These are phyloP conservation scores for Pestalotiopsis sp. DNA, from an alignment of 2,329 filamentous ascomycete genomes.

Conservation along the genomic window DNA sequence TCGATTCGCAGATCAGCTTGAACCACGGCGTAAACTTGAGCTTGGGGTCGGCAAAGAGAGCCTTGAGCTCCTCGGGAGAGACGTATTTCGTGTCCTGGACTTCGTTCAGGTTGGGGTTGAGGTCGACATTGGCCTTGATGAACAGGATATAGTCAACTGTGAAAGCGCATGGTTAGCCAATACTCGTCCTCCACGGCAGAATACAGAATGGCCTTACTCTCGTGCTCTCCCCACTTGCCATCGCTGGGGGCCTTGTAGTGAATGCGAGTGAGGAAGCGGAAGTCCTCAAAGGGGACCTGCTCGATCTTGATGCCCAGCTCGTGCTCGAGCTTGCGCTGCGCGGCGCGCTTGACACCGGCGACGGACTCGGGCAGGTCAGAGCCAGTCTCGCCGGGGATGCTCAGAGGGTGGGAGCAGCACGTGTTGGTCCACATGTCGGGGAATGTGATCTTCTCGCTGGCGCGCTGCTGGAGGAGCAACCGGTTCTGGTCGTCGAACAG, in stretches of 20 bases:
- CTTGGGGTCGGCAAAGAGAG: conserved; percentile 78
- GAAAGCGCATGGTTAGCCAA: background rate
- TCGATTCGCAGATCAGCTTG: conserved; percentile 96
- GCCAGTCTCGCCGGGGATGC: conserved; percentile 89
- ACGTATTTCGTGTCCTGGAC: conserved; percentile 85
- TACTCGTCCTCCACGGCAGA: background rate
- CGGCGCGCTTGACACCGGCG: conserved; percentile 85
- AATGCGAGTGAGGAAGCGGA: conserved; percentile 92
- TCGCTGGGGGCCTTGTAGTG: conserved; percentile 98
- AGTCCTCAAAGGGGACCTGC: conserved; percentile 89
- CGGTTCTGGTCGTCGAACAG: conserved; percentile 94
- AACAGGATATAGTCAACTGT: conserved; percentile 98
- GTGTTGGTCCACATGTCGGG: conserved; percentile 99
- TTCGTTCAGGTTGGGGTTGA: conserved; percentile 84
- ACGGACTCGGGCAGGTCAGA: conserved; percentile 78
- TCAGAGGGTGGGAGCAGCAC: conserved; percentile 96
- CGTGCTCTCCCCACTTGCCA: conserved; percentile 98
- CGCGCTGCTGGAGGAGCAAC: conserved; percentile 92
- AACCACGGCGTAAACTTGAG: conserved; percentile 98
- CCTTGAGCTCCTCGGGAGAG: conserved; percentile 76
- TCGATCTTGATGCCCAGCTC: conserved; percentile 89
- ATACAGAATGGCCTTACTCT: conserved; percentile 66
- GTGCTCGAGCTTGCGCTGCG: conserved; percentile 90
- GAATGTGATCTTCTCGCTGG: conserved; percentile 97
- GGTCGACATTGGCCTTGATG: conserved; percentile 89